Evolutionary conservation across 1,139 yeast species (phyloP), one percentile per base, ranked within the genome.

Genomic region (Saccharomyces hybrid): DNA sequence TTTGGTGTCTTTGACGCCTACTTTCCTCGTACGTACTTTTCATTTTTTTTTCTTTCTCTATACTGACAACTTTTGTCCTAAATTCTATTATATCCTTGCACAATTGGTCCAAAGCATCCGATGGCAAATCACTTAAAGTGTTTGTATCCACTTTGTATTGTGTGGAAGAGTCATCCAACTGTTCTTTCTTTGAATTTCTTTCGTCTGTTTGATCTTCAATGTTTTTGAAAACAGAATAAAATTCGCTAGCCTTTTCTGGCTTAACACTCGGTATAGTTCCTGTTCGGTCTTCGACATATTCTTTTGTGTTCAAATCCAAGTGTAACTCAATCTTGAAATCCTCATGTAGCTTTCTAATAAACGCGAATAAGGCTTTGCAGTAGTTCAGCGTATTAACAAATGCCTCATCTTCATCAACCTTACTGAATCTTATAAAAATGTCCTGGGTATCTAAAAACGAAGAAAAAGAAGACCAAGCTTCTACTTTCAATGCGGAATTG

Each of bases 101-200:
- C 38, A 85, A 78, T 38, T 73, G 75, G n/a, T 82, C 84, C 49
- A 81, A 71, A 71, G 81, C 73, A 47, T 79, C 78, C 38, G 73
- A 71, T 1, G 91, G 90, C 5, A 85, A 79, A 62, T 84, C 91
- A 14, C 78, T 73, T 55, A 85, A 67, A 59, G 85, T 89, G 55
- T 73, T 73, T 23, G 78, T 73, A 64, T 85, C 88, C 25, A 85
- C 81, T 53, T 77, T 74, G 63, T 85, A 85, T 16, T 72, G 72
- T 27, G 55, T 53, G 20, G 58, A 47, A 7, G 49, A 31, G 26
- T 46, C 32, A 11, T 47, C 46, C 27, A 23, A 29, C 26, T 46
- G 26, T 28, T 52, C 56, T n/a, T 50, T 56, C 16, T 53, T 57
- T 5, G 32, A 47, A 7, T 41, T 41, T n/a, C 26, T 25, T 25